These are phyloP conservation scores for Scytalidium sp. DNA, from an alignment of 2,329 filamentous ascomycete species.

Conservation along the genomic window DNA sequence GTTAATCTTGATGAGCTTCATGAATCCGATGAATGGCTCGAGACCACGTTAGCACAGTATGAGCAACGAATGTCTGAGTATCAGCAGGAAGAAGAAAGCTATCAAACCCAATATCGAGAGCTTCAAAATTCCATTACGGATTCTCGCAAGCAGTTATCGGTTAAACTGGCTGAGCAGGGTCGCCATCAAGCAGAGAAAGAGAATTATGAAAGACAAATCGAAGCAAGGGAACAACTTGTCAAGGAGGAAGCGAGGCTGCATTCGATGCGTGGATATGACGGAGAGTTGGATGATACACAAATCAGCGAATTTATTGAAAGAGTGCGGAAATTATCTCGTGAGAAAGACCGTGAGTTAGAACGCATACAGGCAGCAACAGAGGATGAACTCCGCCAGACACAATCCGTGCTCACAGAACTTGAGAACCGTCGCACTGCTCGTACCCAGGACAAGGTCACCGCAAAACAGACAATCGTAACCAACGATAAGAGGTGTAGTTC, in stretches of 20 bases:
- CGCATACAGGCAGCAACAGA: slow-evolving; percentile 70
- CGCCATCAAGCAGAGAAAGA: slow-evolving; percentile 83
- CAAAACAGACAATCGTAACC: slow-evolving; percentile 67
- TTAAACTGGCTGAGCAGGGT: slow-evolving; percentile 64
- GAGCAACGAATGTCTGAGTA: slow-evolving; percentile 69
- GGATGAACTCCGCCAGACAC: slow-evolving; percentile 71
- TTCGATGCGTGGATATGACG: slow-evolving; percentile 80
- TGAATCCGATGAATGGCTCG: slow-evolving; percentile 75
- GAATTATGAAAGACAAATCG: slow-evolving; percentile 77
- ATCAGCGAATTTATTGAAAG: slow-evolving; percentile 75
- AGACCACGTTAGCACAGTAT: slow-evolving; percentile 71
- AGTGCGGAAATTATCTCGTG: slow-evolving; percentile 69
- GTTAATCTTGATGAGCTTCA: slow-evolving; percentile 71
- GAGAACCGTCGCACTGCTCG: slow-evolving; percentile 71
- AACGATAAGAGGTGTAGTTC: slow-evolving; percentile 69
- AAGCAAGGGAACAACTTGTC: slow-evolving; percentile 68
- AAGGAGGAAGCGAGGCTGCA: slow-evolving; percentile 74
- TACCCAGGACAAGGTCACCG: slow-evolving; percentile 70
- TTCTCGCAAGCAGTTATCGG: slow-evolving; percentile 44
- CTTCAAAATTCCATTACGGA: slow-evolving; percentile 50
- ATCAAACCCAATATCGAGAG: slow-evolving; percentile 62
- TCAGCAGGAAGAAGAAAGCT: slow-evolving; percentile 58
- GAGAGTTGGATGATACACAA: slow-evolving; percentile 69
- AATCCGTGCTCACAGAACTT: slow-evolving; percentile 67
- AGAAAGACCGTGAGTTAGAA: slow-evolving; percentile 78